These are phyloP conservation scores for Gonium pectorale DNA, from an alignment of 139 green algal species.

Conservation along the genomic window DNA sequence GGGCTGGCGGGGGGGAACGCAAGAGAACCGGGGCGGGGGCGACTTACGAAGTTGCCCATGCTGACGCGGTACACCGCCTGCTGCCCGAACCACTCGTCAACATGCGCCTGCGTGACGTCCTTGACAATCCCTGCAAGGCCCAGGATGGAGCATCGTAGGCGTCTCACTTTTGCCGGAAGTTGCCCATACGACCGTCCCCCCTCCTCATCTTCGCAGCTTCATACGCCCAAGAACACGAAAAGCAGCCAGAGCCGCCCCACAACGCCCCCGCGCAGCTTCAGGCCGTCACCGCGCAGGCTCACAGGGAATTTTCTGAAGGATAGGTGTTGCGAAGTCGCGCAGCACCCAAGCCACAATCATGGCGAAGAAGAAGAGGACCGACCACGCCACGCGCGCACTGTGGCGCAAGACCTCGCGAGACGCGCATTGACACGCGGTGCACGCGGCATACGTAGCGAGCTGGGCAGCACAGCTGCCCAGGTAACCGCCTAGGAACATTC, in stretches of 20 bases:
- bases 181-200: no score
- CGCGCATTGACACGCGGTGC: constrained; percentile 64
- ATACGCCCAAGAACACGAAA: no score
- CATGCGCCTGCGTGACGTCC: constrained; percentile 35
- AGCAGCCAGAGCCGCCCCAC: no score
- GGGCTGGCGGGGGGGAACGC: no score
- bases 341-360: constrained; percentile 92
- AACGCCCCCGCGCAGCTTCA: no score
- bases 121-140: constrained; percentile 71
- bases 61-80: constrained; percentile 96
- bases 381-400: constrained; percentile 82
- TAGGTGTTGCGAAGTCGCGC: constrained; percentile 91
- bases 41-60: constrained; percentile 94
- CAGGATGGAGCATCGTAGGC: no score
- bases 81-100: constrained; percentile 91
- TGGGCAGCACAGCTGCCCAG: constrained; percentile 61
- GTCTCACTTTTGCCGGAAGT: no score
- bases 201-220: no score
- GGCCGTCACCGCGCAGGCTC: no score
- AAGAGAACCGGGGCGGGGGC: no score
- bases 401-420: constrained; percentile 70
- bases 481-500: constrained; percentile 39
- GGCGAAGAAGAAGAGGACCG: constrained; percentile 88
- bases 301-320: constrained; percentile 97
- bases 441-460: constrained; percentile 68